Conservation (phyloP, 176 grass and related monocot genomes). For the Oryza meridionalis region DNA sequence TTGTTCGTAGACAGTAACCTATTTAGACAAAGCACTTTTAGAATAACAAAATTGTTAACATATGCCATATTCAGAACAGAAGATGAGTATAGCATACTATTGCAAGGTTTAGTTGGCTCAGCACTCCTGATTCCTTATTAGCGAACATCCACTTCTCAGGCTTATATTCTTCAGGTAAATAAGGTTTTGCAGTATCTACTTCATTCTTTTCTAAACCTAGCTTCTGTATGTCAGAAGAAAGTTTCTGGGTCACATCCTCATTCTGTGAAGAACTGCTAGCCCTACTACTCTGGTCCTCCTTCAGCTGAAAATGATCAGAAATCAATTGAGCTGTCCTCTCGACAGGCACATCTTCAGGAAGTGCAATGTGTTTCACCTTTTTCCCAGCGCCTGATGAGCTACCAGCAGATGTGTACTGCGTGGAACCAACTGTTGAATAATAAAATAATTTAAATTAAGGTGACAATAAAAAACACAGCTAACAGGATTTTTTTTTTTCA, state of each 20-base stretch:
- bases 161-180: conserved; percentile 68
- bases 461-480: neutral
- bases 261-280: conserved; percentile 38
- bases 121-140: conserved; percentile 50
- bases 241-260: conserved; percentile 42
- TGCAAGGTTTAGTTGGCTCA: conserved; percentile 93
- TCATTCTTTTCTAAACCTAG: conserved; percentile 58
- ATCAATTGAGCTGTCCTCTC: conserved; percentile 37
- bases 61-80: conserved; percentile 23
- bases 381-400: conserved; percentile 39
- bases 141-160: conserved; percentile 85
- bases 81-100: conserved; percentile 75
- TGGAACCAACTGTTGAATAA: conserved; percentile 45
- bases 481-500: conserved; percentile 29
- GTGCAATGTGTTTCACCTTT: conserved; percentile 47
- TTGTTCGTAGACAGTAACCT: conserved; percentile 36
- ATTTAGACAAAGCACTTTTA: conserved; percentile 37
- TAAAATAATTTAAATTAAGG: conserved; percentile 38
- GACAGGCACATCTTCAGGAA: conserved; percentile 46
- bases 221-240: conserved; percentile 49
- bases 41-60: conserved; percentile 36
- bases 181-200: conserved; percentile 49
- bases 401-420: conserved; percentile 36
- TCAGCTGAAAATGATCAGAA: conserved; percentile 36
- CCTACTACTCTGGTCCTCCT: conserved; percentile 33